Evolutionary conservation across 495 filamentous ascomycete species (phyloP), one percentile per base, ranked within the genome.

Genomic region (Penicillium bialowiezense): DNA sequence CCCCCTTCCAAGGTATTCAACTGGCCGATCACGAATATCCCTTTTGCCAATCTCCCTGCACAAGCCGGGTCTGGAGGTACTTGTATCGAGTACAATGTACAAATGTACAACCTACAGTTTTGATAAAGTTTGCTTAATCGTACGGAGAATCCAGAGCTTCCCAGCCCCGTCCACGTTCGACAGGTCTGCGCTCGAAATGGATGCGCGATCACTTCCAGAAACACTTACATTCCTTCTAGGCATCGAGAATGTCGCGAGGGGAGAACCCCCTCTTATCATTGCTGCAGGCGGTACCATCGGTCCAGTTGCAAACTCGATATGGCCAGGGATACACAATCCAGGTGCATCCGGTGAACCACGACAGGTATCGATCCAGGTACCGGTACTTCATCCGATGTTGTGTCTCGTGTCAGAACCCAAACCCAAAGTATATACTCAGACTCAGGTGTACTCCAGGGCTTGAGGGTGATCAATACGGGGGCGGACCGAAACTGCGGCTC

Each of bases 1-100:
- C 67, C 67, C 67, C 64, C 59, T 70, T 62, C 62, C 50, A 48
- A 50, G 50, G 42, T 34, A 46, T 50, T 32, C 7, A 26, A 33
- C n/a, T 3, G 34, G 52, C 41, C 47, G 52, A 50, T 55, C 44
- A 36, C 28, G 40, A 32, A 24, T 33, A 54, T 54, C 51, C 48
- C 40, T 51, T 48, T 50, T 10, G 28, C 44, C 32, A 32, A 33
- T 32, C 44, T 45, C 43, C 31, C 5, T 17, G 14, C 43, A 17
- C 26, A 21, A 32, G 29, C 24, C 20, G 26, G 41, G 20, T 12
- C 19, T 3, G 17, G 18, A 13, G 19, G 12, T 13, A 32, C 10
- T 20, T 35, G 9, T 14, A 20, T 15, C 20, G 43, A 45, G 43
- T 37, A 1, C 17, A 28, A 45, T 3, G 5, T n/a, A n/a, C n/a